phyloP scores from a whole-genome alignment of 352 stramenopile genomes.

The Thraustochytrium sp. region DNA sequence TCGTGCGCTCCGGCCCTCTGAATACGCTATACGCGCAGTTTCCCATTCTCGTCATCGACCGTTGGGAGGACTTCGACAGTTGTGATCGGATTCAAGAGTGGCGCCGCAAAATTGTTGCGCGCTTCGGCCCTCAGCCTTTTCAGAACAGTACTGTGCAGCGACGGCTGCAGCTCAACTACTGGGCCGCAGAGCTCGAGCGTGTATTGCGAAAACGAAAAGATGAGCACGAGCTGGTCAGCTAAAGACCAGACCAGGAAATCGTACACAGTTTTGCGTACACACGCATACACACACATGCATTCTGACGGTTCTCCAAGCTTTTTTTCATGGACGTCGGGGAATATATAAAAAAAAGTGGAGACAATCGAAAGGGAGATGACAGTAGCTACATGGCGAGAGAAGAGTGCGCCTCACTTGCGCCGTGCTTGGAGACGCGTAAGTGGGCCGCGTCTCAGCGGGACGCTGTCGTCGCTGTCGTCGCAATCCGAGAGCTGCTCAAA shows the following conservation, averaged over 20 bases:
- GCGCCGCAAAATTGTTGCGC: background rate
- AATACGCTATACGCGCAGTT: slow-evolving; percentile 19
- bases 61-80: background rate
- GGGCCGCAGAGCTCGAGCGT: background rate
- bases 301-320: too few relatives aligned
- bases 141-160: background rate
- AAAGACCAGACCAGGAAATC: too few relatives aligned
- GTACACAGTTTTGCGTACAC: too few relatives aligned
- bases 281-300: too few relatives aligned
- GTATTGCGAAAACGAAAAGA: background rate
- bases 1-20: background rate
- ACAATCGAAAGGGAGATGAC: too few relatives aligned
- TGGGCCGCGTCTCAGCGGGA: background rate
- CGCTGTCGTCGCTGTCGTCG: slow-evolving; percentile 25
- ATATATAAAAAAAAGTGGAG: too few relatives aligned
- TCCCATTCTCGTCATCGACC: background rate
- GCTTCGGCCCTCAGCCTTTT: background rate
- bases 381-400: too few relatives aligned
- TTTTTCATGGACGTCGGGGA: too few relatives aligned
- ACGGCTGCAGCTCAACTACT: background rate
- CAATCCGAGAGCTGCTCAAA: slow-evolving; percentile 6
- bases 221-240: too few relatives aligned
- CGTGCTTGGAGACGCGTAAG: background rate
- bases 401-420: too few relatives aligned
- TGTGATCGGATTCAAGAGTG: background rate